Percentiles rank a stretch among this genome's conserved stretches.
phyloP scores from a whole-genome alignment of 352 stramenopile genomes.

The Phytopythium aichiense region DNA sequence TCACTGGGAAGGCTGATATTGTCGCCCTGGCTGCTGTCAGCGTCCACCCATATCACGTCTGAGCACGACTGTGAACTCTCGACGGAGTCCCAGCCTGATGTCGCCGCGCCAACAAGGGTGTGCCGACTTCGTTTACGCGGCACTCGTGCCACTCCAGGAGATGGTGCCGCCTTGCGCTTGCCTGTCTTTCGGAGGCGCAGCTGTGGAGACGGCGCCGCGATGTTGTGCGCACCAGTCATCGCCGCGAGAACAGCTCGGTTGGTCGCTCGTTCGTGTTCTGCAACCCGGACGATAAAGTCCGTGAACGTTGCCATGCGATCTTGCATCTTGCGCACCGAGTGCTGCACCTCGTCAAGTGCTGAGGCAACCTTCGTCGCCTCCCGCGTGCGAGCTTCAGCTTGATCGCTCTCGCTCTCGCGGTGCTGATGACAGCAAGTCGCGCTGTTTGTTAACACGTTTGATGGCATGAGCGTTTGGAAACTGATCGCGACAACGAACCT shows the following conservation, averaged over 20 bases:
- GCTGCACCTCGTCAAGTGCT: background rate
- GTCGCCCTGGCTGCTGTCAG: background rate
- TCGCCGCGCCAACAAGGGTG: background rate
- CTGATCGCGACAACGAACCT: conserved; percentile 21
- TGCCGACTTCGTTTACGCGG: background rate
- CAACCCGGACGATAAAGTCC: background rate
- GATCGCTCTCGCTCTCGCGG: background rate
- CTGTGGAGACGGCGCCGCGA: background rate
- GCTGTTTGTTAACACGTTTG: conserved; percentile 1
- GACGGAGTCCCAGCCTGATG: too few relatives aligned
- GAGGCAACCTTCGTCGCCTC: background rate
- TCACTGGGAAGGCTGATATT: background rate
- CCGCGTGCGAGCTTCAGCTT: background rate
- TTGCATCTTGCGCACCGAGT: background rate
- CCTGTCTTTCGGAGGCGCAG: background rate
- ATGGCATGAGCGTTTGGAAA: background rate
- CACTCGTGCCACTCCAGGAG: background rate
- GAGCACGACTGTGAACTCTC: background rate
- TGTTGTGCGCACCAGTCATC: background rate
- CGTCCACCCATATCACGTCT: background rate
- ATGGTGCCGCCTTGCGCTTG: background rate
- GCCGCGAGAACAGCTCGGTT: conserved; percentile 1
- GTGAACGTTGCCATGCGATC: background rate
- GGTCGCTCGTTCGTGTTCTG: background rate
- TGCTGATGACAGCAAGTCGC: background rate